These are phyloP conservation scores for Penicillium roqueforti DNA, from an alignment of 495 filamentous ascomycete species.

Conservation along the genomic window DNA sequence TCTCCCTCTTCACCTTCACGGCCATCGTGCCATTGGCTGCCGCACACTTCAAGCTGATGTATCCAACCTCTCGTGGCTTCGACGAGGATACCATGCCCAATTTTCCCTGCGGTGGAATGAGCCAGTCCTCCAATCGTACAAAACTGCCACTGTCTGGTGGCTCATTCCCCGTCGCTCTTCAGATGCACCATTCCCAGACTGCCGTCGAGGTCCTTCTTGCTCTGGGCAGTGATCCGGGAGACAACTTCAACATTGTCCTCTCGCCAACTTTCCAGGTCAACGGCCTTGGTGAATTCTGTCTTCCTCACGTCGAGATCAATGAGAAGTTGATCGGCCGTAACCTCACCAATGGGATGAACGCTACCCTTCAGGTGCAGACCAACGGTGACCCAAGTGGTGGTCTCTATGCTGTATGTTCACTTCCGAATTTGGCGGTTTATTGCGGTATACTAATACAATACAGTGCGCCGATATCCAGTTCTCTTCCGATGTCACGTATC, in stretches of 20 bases:
- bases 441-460: not conserved
- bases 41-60: slow-evolving; percentile 60
- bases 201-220: slow-evolving; percentile 54
- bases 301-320: slow-evolving; percentile 41
- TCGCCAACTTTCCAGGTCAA: slow-evolving; percentile 43
- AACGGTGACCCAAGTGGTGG: slow-evolving; percentile 50
- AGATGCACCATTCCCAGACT: slow-evolving; percentile 53
- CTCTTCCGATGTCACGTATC: slow-evolving; percentile 27
- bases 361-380: slow-evolving; percentile 61
- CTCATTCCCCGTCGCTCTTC: slow-evolving; percentile 47
- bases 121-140: slow-evolving; percentile 47
- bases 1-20: slow-evolving; percentile 24
- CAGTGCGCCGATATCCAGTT: slow-evolving; percentile 64
- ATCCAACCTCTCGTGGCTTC: slow-evolving; percentile 52
- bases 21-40: slow-evolving; percentile 38
- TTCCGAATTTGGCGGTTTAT: not conserved
- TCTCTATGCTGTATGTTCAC: slow-evolving; percentile 48
- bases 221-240: slow-evolving; percentile 48
- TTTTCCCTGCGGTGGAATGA: slow-evolving; percentile 57
- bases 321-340: slow-evolving; percentile 31
- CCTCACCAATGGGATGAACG: slow-evolving; percentile 50
- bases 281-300: slow-evolving; percentile 55
- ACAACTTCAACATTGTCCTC: slow-evolving; percentile 54
- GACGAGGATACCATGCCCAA: slow-evolving; percentile 44
- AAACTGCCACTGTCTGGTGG: slow-evolving; percentile 46